phyloP scores from a whole-genome alignment of 176 grass and related monocot species.

The Areca catechu region DNA sequence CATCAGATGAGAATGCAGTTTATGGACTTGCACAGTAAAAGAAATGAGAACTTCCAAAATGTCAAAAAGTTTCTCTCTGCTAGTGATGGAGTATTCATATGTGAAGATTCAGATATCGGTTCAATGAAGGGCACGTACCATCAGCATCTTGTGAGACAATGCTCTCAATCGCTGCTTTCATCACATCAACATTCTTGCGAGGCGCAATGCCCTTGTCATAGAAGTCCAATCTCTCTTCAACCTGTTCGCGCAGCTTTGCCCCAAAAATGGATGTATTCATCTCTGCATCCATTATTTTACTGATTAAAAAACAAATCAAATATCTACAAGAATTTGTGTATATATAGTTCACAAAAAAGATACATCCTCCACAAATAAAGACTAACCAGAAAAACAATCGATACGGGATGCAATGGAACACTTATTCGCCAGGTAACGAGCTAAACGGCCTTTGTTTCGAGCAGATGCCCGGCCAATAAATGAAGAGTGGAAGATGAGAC shows the following conservation, averaged over 20 bases:
- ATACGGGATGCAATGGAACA: constrained; percentile 97
- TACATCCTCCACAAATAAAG: background rate
- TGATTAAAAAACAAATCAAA: background rate
- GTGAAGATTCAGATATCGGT: too few relatives aligned
- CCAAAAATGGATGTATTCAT: constrained; percentile 56
- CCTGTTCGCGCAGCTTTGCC: constrained; percentile 80
- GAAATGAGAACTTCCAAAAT: background rate
- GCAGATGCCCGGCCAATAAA: constrained; percentile 93
- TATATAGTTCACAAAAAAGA: background rate
- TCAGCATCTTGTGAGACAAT: constrained; percentile 23
- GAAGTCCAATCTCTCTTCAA: constrained; percentile 90
- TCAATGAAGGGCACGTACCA: constrained; percentile 12
- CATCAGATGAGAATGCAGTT: too few relatives aligned
- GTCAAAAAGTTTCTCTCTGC: background rate
- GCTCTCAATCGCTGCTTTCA: constrained; percentile 74
- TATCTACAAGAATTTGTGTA: background rate
- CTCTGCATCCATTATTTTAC: constrained; percentile 27
- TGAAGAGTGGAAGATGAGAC: constrained; percentile 94
- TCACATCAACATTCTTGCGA: constrained; percentile 91
- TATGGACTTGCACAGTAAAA: too few relatives aligned
- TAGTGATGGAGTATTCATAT: background rate
- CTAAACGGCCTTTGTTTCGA: constrained; percentile 90
- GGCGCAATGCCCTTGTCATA: constrained; percentile 90
- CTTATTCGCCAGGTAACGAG: constrained; percentile 92
- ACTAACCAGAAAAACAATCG: constrained; percentile 87